Evolutionary conservation across 345 rosid species (phyloP), one percentile per base, ranked within the genome.

Genomic region (Ricinus communis): DNA sequence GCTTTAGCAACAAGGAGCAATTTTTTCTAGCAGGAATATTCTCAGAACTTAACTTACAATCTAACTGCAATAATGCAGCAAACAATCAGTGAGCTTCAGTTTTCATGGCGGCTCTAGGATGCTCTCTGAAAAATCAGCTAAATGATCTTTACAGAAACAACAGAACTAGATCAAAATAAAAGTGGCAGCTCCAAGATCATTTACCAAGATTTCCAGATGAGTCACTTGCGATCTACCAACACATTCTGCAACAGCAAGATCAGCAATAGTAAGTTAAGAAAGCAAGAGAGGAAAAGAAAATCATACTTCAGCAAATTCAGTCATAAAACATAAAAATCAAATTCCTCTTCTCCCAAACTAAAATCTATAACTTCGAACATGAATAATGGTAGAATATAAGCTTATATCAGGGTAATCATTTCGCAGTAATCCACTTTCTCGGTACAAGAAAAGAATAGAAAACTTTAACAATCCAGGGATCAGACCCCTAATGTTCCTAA

Each of bases 201-300:
- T 58, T 6, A 5, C 13, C 1, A 7, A 66, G 40, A 28, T 30
- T 18, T 56, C 55, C 31, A 60, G 16, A 51, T 25, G 57, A 70
- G 46, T 25, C 40, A 36, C 21, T n/a, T 58, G 58, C 12, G 41
- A 12, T 25, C 11, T 2, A 62, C 68, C 43, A 30, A 46, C 21
- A 65, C 36, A 60, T 57, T 62, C 84, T 78, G 80, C 66, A 69
- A 66, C 18, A 25, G 51, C 25, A 68, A 74, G 50, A 22, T 54
- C 52, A 62, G 30, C 30, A 73, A 22, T 28, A 8, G 7, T 54
- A 55, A 68, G 61, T 38, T 36, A 56, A 30, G 11, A 54, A 63
- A 45, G 4, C 43, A 38, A 36, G 11, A 19, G 52, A 43, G 30
- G 61, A 40, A 22, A 5, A 22, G 51, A 25, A 47, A 63, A 33